Evolutionary conservation across 108 stramenopile species (phyloP), one percentile per base, ranked within the genome.

Genomic region (Parietichytrium sp.): DNA sequence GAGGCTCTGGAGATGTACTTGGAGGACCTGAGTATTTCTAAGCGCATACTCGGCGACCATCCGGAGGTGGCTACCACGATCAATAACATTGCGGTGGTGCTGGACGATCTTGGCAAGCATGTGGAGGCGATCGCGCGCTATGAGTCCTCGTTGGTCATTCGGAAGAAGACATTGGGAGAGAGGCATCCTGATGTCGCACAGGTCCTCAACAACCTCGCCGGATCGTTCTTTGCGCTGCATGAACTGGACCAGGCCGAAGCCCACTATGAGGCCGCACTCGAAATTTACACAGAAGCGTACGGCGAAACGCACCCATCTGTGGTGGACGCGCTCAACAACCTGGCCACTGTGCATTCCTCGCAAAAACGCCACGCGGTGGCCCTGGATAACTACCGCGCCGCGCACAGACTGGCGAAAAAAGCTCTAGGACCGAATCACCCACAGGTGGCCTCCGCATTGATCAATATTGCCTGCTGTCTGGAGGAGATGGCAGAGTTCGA

Each of bases 141-240:
- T 2, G 3, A 38, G 10, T 12, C 36, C 10, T 33, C 61, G 10
- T 25, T 72, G 18, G 61, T 6, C 6, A 72, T 72, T 15, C 33
- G 61, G 36, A 33, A 42, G 38, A 23, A 72, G 4, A 72, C 61
- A 6, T 15, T 33, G 23, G 61, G 61, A 16, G 61, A 36, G 33
- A n/a, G 42, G 23, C 29, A 72, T 45, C 29, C 1, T 25, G 38
- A 25, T 23, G 61, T 72, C n/a, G 61, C 61, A 42, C 61, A 72
- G 20, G 45, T 42, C 15, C 61, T 72, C 38, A 72, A 72, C 61
- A 72, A 72, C 20, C 36, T 72, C 38, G 61, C 61, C 15, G 61
- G 36, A n/a, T n/a, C 25, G 20, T n/a, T 23, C 38, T 8, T 16
- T 8, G 61, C 4, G 15, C 61, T 45, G 20, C 38, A 42, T 20